A percentile compares a stretch with the other conserved stretches of the same genome.
phyloP scores from a whole-genome alignment of 2,329 filamentous ascomycete genomes.

The Chalaropsis ovoidea region DNA sequence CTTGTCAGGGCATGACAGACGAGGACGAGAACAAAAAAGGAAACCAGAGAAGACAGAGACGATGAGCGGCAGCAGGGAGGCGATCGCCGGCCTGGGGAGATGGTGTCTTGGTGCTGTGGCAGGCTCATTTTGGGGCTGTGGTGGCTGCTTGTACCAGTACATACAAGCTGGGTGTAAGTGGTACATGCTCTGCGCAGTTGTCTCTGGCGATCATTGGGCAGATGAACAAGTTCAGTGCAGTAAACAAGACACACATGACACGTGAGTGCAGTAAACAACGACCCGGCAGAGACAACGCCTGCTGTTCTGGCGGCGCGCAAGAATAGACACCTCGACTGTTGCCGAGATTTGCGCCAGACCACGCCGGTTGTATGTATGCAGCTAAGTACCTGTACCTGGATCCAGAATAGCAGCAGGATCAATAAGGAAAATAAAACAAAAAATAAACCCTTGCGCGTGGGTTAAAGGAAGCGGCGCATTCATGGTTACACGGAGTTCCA shows the following conservation, averaged over 20 bases:
- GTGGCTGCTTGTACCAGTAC: no score
- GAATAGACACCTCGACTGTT: neutral
- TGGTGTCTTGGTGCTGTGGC: neutral
- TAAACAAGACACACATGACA: no score
- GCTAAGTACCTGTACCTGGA: no score
- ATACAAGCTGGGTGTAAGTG: no score
- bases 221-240: no score
- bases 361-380: neutral
- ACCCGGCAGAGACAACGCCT: no score
- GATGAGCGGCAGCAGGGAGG: neutral
- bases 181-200: no score
- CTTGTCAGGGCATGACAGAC: slow-evolving; percentile 12
- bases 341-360: neutral
- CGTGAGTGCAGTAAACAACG: no score
- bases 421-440: neutral
- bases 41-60: neutral
- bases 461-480: slow-evolving; percentile 10
- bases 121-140: neutral
- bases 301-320: neutral
- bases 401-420: slow-evolving; percentile 12
- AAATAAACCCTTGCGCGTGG: slow-evolving; percentile 7
- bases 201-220: no score
- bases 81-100: neutral
- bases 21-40: neutral
- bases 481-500: neutral